A percentile compares a stretch with the other conserved stretches of the same genome.
phyloP scores from a whole-genome alignment of 2,329 filamentous ascomycete species.

The Pseudogymnoascus sp. region DNA sequence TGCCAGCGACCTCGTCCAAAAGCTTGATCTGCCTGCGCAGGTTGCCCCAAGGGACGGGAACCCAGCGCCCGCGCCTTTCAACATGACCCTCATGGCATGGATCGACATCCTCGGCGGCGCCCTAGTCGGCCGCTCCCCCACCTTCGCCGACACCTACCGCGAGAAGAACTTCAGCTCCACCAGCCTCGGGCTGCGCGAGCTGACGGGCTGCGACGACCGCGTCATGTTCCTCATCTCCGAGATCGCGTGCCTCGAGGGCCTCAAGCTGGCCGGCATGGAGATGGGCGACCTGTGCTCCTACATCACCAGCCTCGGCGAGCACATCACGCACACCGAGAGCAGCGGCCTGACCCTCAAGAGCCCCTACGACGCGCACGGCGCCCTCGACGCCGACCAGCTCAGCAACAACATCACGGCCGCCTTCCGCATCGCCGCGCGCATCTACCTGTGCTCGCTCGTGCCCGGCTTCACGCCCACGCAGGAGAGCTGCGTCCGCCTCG shows the following conservation, averaged over 20 bases:
- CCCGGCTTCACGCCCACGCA: slow-evolving; percentile 76
- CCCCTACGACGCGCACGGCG: slow-evolving; percentile 60
- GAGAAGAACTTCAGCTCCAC: slow-evolving; percentile 73
- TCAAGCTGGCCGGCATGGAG: slow-evolving; percentile 76
- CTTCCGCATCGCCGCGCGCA: slow-evolving; percentile 84
- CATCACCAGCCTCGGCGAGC: slow-evolving; percentile 76
- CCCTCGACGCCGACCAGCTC: slow-evolving; percentile 73
- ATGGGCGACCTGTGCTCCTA: slow-evolving; percentile 82
- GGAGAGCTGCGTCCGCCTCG: slow-evolving; percentile 63
- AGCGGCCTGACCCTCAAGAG: slow-evolving; percentile 48
- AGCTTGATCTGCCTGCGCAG: slow-evolving; percentile 64
- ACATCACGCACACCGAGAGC: slow-evolving; percentile 74
- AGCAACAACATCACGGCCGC: slow-evolving; percentile 81
- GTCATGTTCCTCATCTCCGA: slow-evolving; percentile 98
- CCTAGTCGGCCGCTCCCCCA: slow-evolving; percentile 77
- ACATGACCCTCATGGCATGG: slow-evolving; percentile 91
- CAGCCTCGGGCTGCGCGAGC: slow-evolving; percentile 68
- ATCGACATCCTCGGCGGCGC: slow-evolving; percentile 95
- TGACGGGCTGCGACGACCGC: slow-evolving; percentile 95
- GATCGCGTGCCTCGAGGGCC: slow-evolving; percentile 87
- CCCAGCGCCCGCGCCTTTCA: slow-evolving; percentile 60
- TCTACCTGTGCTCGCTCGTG: slow-evolving; percentile 94
- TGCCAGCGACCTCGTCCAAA: slow-evolving; percentile 73
- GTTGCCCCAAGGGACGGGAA: not conserved
- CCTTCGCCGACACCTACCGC: slow-evolving; percentile 90